Evolutionary conservation across 208 protist genomes (phyloP), one percentile per base, ranked within the genome.

Genomic region (Wallacemonas sp.): DNA sequence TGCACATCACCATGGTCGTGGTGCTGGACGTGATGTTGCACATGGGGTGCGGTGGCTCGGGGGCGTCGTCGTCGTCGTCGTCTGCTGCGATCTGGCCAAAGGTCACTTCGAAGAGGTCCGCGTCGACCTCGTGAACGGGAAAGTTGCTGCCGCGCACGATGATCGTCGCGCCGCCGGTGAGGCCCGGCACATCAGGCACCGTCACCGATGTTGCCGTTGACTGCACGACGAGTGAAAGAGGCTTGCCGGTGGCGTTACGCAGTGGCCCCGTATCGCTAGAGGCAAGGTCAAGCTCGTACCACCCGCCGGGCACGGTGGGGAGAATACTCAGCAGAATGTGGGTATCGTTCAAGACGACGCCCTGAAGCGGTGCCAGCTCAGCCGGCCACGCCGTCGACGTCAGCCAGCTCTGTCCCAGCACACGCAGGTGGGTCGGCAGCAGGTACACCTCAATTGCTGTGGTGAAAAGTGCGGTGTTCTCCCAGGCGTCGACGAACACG

Each of bases 141-240:
- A 83, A 44, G 65, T 83, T 79, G 21, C 42, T 59, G 21, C 78
- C 78, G 32, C 65, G 64, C 1, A 83, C 67, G 10, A 37, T 46
- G 41, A 83, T 42, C 33, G 30, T 42, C 17, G 68, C 71, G 3
- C 69, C 69, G 13, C 78, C 78, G 3, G 21, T 45, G 5, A 70
- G 52, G 2, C 60, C 59, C 2, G 68, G 63, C 30, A 71, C 60
- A 70, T 78, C 68, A 1, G 77, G 19, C 22, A 60, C 60, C 10
- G 32, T 71, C 41, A 83, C 65, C 19, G 63, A 58, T 34, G 52
- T 73, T 53, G 75, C 69, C 15, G 55, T 44, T 4, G 64, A 41
- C 5, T 6, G 13, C 0, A 83, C 58, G 30, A 64, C 71, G 19
- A 83, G 33, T 8, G 77, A 71, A 3, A 83, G 60, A 10, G 50